Evolutionary conservation across 2,329 filamentous ascomycete genomes (phyloP).

Genomic region (Cercospora sp.): DNA sequence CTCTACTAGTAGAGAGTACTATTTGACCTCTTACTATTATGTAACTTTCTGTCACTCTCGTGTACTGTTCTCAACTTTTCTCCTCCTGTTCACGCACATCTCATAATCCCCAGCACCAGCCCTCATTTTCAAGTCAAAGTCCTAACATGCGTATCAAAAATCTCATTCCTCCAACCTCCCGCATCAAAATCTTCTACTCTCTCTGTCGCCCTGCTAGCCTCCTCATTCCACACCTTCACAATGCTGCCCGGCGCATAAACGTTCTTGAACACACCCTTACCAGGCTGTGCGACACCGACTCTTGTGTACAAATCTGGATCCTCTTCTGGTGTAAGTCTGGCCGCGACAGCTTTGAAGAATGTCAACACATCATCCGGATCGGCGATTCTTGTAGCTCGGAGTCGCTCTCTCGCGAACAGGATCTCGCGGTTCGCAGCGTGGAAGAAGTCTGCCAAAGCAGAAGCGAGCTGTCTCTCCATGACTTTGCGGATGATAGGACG

Average conservation of each 20-base stretch:
- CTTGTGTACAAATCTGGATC: constrained; percentile 76
- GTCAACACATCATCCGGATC: constrained; percentile 77
- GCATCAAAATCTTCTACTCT: constrained; percentile 70
- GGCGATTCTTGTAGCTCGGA: constrained; percentile 81
- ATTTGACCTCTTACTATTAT: too few relatives aligned
- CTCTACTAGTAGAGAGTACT: too few relatives aligned
- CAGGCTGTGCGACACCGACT: constrained; percentile 65
- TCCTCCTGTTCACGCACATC: too few relatives aligned
- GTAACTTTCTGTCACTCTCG: too few relatives aligned
- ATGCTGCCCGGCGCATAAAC: constrained; percentile 87
- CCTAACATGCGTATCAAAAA: constrained; percentile 60
- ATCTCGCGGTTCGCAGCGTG: constrained; percentile 80
- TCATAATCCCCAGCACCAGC: too few relatives aligned
- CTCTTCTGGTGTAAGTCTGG: constrained; percentile 68
- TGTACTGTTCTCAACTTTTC: too few relatives aligned
- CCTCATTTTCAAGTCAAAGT: constrained; percentile 24
- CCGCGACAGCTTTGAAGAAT: constrained; percentile 79
- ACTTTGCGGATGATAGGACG: constrained; percentile 77
- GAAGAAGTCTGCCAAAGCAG: constrained; percentile 67
- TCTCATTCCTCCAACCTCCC: constrained; percentile 78
- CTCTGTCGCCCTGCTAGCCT: constrained; percentile 69
- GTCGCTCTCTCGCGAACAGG: constrained; percentile 79
- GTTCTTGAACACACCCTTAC: constrained; percentile 70
- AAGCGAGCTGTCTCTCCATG: constrained; percentile 75
- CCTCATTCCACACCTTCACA: constrained; percentile 84